Base-by-base conservation (phyloP, 129 eudicot genomes). In the Artemisia annua region DNA sequence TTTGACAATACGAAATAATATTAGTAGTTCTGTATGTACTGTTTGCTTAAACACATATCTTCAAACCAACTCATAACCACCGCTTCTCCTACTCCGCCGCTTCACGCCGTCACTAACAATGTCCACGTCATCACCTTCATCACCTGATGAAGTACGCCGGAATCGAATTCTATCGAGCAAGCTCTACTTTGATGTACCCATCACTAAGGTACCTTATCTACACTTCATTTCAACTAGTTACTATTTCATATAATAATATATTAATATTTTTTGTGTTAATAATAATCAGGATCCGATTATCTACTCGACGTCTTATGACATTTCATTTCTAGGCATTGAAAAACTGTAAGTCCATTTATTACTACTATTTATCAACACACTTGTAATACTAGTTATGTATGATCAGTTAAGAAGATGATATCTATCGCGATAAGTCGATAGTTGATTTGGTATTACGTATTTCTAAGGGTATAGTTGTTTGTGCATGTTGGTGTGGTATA, bases 271-370 rank as follows among this genome's bases (percentile, higher is more conserved):
- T 3, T 44, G 3, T 67, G 24, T 48, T n/a, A n/a, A n/a, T 46
- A 14, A 13, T 60, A 8, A 18, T 58, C 77, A 93, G 98, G 98
- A 76, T 79, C 98, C 96, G 3, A 11, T 93, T 7, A 87, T 93
- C 70, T 93, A 87, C 56, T 93, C 98, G 8, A 56, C 96, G 59
- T 76, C 85, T 7, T 93, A 93, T 58, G 90, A 93, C 77, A 89
- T 93, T n/a, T 60, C 98, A 0, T 89, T 93, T 59, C 74, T 87
- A 1, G 96, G 98, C 35, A 85, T 93, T 20, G 98, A 93, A 60
- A 93, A 93, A 65, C 59, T 89, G 98, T 89, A 85, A 87, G 91
- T 20, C n/a, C n/a, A n/a, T n/a, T 20, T 20, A 20, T 20, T 20
- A 20, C 1, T 20, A 20, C 1, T 20, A 20, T 54, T 2, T 51